Evolutionary conservation across 2,329 filamentous ascomycete genomes (phyloP).

Genomic region (Dactylonectria estremocensis): DNA sequence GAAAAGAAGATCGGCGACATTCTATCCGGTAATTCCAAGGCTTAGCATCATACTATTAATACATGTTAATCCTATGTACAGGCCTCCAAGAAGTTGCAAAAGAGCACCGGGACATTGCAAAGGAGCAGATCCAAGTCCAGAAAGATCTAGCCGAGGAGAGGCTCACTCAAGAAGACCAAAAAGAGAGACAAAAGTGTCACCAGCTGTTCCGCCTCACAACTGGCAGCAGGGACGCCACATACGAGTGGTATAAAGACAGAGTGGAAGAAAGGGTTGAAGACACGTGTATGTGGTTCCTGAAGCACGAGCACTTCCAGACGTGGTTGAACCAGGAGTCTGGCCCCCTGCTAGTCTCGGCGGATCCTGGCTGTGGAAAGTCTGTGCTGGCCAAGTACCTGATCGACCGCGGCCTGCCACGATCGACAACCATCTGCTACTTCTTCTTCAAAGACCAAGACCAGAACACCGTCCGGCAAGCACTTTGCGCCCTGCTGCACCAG

Average conservation of each 20-base stretch:
- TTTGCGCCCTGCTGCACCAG: conserved; percentile 59
- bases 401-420: conserved; percentile 33
- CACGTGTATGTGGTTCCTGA: conserved; percentile 2
- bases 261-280: conserved; percentile 19
- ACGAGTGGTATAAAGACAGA: conserved; percentile 51
- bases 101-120: too few relatives aligned
- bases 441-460: conserved; percentile 59
- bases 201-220: conserved; percentile 33
- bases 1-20: too few relatives aligned
- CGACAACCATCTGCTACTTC: conserved; percentile 57
- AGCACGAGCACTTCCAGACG: background rate
- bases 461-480: conserved; percentile 51
- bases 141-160: too few relatives aligned
- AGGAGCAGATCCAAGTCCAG: too few relatives aligned
- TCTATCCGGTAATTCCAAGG: too few relatives aligned
- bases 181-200: too few relatives aligned
- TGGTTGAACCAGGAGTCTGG: conserved; percentile 42
- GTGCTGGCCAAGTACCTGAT: conserved; percentile 49
- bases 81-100: too few relatives aligned
- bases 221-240: conserved; percentile 29
- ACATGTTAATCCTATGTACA: too few relatives aligned
- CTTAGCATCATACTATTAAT: too few relatives aligned
- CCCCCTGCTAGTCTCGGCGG: conserved; percentile 54
- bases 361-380: conserved; percentile 59
- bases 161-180: too few relatives aligned